Evolutionary conservation across 179 eudicot species (phyloP).

Genomic region (Corrigiola litoralis): DNA sequence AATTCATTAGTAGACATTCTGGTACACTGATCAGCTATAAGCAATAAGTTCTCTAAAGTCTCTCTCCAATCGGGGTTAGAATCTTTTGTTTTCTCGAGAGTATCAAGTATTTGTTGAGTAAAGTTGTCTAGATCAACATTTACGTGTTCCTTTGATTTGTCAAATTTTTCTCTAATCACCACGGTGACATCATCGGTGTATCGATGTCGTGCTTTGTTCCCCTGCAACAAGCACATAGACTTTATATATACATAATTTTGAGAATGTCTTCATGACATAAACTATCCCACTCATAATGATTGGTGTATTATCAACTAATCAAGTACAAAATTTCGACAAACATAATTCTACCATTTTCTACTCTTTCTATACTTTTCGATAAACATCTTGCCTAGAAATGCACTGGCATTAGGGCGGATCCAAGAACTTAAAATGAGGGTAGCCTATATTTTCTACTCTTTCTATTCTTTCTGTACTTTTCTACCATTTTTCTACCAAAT

Average conservation of each 20-base stretch:
- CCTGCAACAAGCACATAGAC: background rate
- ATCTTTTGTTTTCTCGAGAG: conserved; percentile 47
- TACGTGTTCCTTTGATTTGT: conserved; percentile 64
- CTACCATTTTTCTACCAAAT: no score
- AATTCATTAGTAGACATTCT: conserved; percentile 67
- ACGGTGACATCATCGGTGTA: conserved; percentile 58
- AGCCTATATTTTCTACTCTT: no score
- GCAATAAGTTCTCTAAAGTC: conserved; percentile 54
- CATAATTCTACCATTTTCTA: no score
- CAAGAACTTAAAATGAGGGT: no score
- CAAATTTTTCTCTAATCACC: conserved; percentile 61
- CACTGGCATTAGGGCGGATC: no score
- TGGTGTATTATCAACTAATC: background rate
- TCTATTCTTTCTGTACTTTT: no score
- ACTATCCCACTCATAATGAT: no score
- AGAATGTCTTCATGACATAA: no score
- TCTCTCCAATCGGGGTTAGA: conserved; percentile 55
- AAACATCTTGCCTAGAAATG: no score
- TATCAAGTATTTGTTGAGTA: conserved; percentile 57
- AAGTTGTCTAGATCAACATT: conserved; percentile 57
- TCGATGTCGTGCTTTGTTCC: conserved; percentile 10
- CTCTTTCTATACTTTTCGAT: no score
- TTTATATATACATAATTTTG: no score
- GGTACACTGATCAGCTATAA: conserved; percentile 53
- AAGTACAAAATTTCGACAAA: no score